Evolutionary conservation across 2,329 filamentous ascomycete species (phyloP).

Genomic region (Phialophora chinensis): DNA sequence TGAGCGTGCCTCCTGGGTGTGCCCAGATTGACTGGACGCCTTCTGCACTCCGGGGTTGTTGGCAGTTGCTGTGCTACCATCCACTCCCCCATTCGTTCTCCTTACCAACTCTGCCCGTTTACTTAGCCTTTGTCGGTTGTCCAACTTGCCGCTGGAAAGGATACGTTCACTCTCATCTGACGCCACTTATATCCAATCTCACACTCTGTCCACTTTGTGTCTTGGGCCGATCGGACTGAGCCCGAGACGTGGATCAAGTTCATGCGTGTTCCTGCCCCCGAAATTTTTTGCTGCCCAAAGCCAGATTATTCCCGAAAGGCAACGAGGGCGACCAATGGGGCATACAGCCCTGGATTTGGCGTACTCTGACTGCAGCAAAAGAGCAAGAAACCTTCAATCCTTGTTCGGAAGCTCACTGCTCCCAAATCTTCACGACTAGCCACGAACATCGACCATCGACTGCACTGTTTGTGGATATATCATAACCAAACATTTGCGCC

Average conservation of each 20-base stretch:
- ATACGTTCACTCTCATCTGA: neutral
- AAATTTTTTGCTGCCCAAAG: slow-evolving; percentile 32
- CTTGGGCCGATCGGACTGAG: neutral
- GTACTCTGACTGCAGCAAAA: slow-evolving; percentile 15
- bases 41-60: slow-evolving; percentile 8
- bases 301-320: slow-evolving; percentile 18
- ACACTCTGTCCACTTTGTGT: neutral
- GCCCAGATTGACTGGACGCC: slow-evolving; percentile 5
- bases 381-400: slow-evolving; percentile 13
- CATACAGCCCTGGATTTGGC: slow-evolving; percentile 26
- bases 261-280: slow-evolving; percentile 20
- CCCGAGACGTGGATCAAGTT: slow-evolving; percentile 25
- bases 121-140: neutral
- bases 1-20: neutral
- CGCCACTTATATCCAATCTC: slow-evolving; percentile 16
- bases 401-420: slow-evolving; percentile 17
- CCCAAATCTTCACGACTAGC: slow-evolving; percentile 8
- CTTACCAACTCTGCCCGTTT: neutral
- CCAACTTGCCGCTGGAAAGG: neutral
- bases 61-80: slow-evolving; percentile 4
- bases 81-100: neutral
- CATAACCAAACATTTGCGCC: slow-evolving; percentile 16
- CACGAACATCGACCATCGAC: slow-evolving; percentile 7
- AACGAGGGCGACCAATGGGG: slow-evolving; percentile 29
- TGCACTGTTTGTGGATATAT: slow-evolving; percentile 17